Percentiles rank a stretch among this genome's conserved stretches.
phyloP scores from a whole-genome alignment of 306 rosid species.

The Begonia fuchsioides region DNA sequence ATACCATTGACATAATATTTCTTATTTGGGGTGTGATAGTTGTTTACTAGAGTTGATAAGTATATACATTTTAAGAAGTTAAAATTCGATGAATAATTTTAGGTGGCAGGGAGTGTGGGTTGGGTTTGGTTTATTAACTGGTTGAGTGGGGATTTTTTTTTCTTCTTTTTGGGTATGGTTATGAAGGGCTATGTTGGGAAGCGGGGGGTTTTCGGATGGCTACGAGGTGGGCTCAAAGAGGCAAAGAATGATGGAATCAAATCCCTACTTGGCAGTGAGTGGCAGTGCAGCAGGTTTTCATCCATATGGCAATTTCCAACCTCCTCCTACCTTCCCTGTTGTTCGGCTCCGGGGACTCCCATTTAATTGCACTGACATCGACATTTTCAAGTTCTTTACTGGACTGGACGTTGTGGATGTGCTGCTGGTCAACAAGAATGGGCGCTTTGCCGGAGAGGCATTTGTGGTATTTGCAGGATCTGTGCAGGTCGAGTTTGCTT shows the following conservation, averaged over 20 bases:
- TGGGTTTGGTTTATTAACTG: constrained; percentile 96
- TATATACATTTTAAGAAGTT: not conserved
- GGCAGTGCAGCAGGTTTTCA: constrained; percentile 51
- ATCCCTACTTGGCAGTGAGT: constrained; percentile 99
- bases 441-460: constrained; percentile 95
- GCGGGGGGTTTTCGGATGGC: constrained; percentile 99
- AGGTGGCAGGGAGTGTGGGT: constrained; percentile 69
- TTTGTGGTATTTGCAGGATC: constrained; percentile 90
- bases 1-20: too few species aligned
- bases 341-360: constrained; percentile 99
- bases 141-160: constrained; percentile 93
- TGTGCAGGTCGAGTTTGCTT: constrained; percentile 79
- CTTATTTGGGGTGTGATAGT: too few species aligned
- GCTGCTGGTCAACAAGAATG: constrained; percentile 89
- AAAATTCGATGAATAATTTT: constrained; percentile 5
- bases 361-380: constrained; percentile 82
- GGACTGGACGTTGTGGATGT: constrained; percentile 92
- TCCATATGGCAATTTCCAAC: constrained; percentile 30
- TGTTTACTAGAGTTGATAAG: not conserved
- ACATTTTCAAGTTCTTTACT: constrained; percentile 88
- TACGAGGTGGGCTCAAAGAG: constrained; percentile 99
- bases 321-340: constrained; percentile 70
- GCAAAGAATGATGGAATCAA: constrained; percentile 99
- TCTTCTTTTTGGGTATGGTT: constrained; percentile 57
- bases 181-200: constrained; percentile 99